Evolutionary conservation across 495 filamentous ascomycete genomes (phyloP), one percentile per base, ranked within the genome.

Genomic region (Neurospora pannonica): DNA sequence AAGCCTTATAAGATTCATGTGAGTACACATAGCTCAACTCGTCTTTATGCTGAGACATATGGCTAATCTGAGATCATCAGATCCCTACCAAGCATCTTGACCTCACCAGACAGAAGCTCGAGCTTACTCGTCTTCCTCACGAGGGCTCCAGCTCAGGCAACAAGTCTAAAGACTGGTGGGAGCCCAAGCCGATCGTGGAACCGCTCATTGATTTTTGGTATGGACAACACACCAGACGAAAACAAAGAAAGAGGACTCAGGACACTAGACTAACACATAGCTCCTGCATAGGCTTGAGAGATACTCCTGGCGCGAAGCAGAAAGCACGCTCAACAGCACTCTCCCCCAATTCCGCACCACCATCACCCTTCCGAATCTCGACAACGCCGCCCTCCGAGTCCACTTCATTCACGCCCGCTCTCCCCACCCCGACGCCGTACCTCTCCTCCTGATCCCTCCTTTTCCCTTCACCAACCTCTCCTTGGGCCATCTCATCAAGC

Each of bases 391-490:
- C n/a, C 72, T 86, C 1, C 78, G 85, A 21, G 78, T 88, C 10
- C 86, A 89, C 72, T 88, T 88, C 80, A 79, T 90, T 74, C 89
- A 92, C 80, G 83, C 87, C 75, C 84, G 82, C 24, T 89, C 87
- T 37, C 71, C 79, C 15, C 83, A 83, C 62, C 39, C 79, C 11
- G 80, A 84, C 71, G 88, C 89, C 9, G 81, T 91, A 73, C 90
- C 90, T 0, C 79, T 92, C 70, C 83, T 92, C 21, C 85, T 92
- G 70, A 79, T 91, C 48, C 91, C 91, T 71, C 87, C 88, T 38
- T 93, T 92, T 84, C 92, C 92, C 10, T 89, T 93, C 15, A 89
- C 87, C 62, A 93, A 91, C 78, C 81, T 94, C 60, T 90, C 92
- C 77, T 86, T 90, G 19, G 87, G 84, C 15, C 90, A 91, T 69